phyloP scores from a whole-genome alignment of 2,329 filamentous ascomycete genomes.

The Exophiala bonariae region DNA sequence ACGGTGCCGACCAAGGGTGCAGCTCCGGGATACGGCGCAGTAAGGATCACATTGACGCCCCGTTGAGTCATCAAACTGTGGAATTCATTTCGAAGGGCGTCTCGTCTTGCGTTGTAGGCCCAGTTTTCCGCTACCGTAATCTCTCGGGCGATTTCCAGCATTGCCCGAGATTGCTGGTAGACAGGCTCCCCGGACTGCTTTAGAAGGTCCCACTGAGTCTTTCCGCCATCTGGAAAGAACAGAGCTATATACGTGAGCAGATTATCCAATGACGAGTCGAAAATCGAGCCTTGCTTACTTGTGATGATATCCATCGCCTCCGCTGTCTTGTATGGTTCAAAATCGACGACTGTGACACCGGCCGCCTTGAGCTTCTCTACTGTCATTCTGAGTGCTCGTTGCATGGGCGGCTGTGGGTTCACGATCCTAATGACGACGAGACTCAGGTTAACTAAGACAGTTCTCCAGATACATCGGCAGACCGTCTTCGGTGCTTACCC shows the following conservation, averaged over 20 bases:
- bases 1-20: not conserved
- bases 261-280: no score
- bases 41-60: not conserved
- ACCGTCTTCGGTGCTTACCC: not conserved
- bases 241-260: no score
- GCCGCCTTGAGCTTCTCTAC: not conserved
- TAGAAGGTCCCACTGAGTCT: slow-evolving; percentile 39
- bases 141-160: not conserved
- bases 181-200: not conserved
- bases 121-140: not conserved
- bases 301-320: not conserved
- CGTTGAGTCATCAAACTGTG: not conserved
- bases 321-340: not conserved
- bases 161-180: no score
- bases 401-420: not conserved
- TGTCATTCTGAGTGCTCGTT: not conserved
- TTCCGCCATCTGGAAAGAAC: slow-evolving; percentile 69
- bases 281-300: no score
- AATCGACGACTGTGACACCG: not conserved
- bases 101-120: not conserved
- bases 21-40: not conserved
- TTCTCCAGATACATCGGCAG: not conserved
- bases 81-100: not conserved
- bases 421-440: not conserved
- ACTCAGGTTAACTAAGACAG: not conserved